phyloP scores from a whole-genome alignment of 2,329 filamentous ascomycete genomes.

The Myrmaecium sp. region DNA sequence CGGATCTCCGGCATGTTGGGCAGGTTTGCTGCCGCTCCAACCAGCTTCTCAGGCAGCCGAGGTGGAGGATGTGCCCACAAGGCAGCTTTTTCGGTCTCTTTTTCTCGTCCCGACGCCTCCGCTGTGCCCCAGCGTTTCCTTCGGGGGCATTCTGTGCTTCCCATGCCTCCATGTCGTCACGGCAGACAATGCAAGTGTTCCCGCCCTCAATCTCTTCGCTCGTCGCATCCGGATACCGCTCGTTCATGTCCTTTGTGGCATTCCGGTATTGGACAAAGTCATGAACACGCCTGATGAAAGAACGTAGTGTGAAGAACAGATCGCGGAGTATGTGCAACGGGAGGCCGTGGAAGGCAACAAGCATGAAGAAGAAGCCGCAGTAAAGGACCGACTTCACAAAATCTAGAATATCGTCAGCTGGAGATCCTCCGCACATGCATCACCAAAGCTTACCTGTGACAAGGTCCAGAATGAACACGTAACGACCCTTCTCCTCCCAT shows the following conservation, averaged over 20 bases:
- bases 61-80: slow-evolving; percentile 88
- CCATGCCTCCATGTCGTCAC: slow-evolving; percentile 89
- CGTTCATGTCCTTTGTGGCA: slow-evolving; percentile 87
- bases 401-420: slow-evolving; percentile 35
- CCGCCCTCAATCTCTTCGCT: slow-evolving; percentile 69
- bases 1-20: slow-evolving; percentile 78
- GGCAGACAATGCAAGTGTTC: slow-evolving; percentile 93
- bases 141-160: slow-evolving; percentile 17
- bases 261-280: slow-evolving; percentile 82
- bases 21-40: slow-evolving; percentile 94
- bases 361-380: slow-evolving; percentile 78
- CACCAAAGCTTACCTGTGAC: slow-evolving; percentile 44
- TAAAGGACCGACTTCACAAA: slow-evolving; percentile 86
- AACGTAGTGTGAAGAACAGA: slow-evolving; percentile 81
- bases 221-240: slow-evolving; percentile 75
- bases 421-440: slow-evolving; percentile 3
- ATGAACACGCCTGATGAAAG: slow-evolving; percentile 76
- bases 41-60: slow-evolving; percentile 92
- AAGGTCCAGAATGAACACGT: slow-evolving; percentile 76
- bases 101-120: slow-evolving; percentile 46
- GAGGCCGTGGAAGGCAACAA: slow-evolving; percentile 84
- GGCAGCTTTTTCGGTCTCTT: slow-evolving; percentile 87
- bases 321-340: slow-evolving; percentile 95
- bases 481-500: slow-evolving; percentile 92
- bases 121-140: slow-evolving; percentile 18